Evolutionary conservation across 176 grass and related monocot genomes (phyloP).

Genomic region (Oryza punctata): DNA sequence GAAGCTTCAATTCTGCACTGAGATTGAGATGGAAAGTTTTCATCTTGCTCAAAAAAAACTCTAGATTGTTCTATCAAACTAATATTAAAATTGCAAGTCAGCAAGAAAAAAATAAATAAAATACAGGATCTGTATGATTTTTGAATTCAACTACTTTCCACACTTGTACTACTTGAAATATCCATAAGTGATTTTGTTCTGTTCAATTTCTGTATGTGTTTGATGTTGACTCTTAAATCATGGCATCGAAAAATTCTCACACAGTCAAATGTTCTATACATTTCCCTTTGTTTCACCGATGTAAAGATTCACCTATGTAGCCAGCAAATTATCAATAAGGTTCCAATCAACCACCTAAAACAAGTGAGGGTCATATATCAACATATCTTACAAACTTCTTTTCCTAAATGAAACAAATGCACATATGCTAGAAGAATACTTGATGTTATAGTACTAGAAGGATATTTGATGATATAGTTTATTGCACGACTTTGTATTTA

Average conservation of each 20-base stretch:
- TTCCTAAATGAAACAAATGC: neutral
- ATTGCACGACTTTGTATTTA: neutral
- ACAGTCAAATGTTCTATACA: constrained; percentile 18
- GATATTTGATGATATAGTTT: neutral
- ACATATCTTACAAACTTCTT: neutral
- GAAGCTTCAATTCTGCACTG: constrained; percentile 87
- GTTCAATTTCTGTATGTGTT: constrained; percentile 11
- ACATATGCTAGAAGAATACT: constrained; percentile 12
- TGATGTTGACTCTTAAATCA: constrained; percentile 21
- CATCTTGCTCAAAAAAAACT: constrained; percentile 64
- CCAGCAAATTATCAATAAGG: constrained; percentile 10
- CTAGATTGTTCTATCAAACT: constrained; percentile 22
- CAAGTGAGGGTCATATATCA: neutral
- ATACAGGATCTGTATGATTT: neutral
- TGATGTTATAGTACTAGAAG: neutral
- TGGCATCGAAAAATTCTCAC: constrained; percentile 1
- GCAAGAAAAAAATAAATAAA: constrained; percentile 36
- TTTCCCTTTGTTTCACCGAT: constrained; percentile 31
- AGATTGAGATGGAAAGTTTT: constrained; percentile 58
- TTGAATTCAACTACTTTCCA: constrained; percentile 17
- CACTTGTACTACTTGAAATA: neutral
- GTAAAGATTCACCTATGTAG: constrained; percentile 27
- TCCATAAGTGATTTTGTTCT: neutral
- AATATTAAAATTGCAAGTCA: constrained; percentile 18
- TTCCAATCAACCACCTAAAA: constrained; percentile 18